Evolutionary conservation across 805 yeast species (phyloP), one percentile per base, ranked within the genome.

Genomic region (Yarrowia sp.): DNA sequence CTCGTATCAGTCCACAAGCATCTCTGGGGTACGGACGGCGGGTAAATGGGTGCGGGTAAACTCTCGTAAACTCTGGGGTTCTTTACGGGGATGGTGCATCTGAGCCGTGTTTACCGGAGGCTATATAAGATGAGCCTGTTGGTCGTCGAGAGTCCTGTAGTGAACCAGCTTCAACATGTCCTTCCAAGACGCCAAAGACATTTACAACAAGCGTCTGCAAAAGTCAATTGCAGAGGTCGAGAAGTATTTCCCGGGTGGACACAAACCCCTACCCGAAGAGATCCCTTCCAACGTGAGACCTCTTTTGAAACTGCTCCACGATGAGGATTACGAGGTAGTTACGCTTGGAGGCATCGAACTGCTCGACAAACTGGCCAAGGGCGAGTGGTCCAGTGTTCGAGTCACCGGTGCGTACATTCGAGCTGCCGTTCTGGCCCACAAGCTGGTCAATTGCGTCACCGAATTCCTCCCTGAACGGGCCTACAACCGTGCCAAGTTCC

Each of bases 391-490:
- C 0, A 73, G 88, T 0, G 74, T 76, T 1, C 80, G 83, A 55
- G 87, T 86, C 9, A 77, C 84, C 1, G 75, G 75, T 14, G 89
- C 90, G 0, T 87, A 82, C 75, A 82, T 85, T 69, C 87, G 86
- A 72, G 75, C 90, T 52, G 85, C 89, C 2, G 81, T 86, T 3
- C 75, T 85, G 30, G 87, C 87, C 0, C 88, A 86, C 69, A 89
- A 86, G 71, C 75, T 87, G 70, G 75, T 77, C 68, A 82, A 77
- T 66, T 76, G 68, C 71, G 79, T 65, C 14, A 72, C 80, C n/a
- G 80, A 76, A 50, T 70, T 76, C 17, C 87, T 89, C 73, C 78
- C 85, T 46, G 86, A 85, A 9, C 84, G 85, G 67, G 92, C 91
- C 14, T 77, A 87, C 67, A 79, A 79, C 66, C 79, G 82, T 67